phyloP scores from a whole-genome alignment of 129 eudicot species.

The Ambrosia artemisiifolia region DNA sequence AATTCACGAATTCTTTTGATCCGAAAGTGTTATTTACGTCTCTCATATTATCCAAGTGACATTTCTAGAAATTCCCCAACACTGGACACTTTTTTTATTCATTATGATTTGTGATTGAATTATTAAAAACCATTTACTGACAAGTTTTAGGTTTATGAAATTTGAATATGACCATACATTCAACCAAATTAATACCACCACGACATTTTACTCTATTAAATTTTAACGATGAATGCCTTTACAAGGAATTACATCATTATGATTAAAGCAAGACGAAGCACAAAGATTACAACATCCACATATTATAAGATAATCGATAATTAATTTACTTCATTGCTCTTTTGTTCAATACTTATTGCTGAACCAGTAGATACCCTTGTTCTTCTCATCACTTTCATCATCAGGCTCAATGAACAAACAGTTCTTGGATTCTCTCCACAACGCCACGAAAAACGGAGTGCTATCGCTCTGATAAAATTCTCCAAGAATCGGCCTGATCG shows the following conservation, averaged over 20 bases:
- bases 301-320: background rate
- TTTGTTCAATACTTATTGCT: constrained; percentile 34
- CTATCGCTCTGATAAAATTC: constrained; percentile 52
- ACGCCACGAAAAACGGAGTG: constrained; percentile 48
- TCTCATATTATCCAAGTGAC: no score
- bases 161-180: no score
- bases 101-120: no score
- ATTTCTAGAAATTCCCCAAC: no score
- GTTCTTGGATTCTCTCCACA: constrained; percentile 58
- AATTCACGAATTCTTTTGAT: no score
- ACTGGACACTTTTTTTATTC: no score
- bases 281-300: background rate
- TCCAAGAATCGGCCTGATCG: constrained; percentile 48
- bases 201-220: constrained; percentile 8
- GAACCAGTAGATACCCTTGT: constrained; percentile 58
- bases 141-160: no score
- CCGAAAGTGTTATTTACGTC: no score
- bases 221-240: constrained; percentile 6
- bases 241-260: constrained; percentile 8
- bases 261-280: background rate
- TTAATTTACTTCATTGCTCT: background rate
- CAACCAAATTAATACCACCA: background rate
- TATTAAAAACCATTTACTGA: no score
- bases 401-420: constrained; percentile 53
- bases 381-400: constrained; percentile 49